Evolutionary conservation across 2,329 filamentous ascomycete genomes (phyloP).

Genomic region (Ophioceras dolichostomum): DNA sequence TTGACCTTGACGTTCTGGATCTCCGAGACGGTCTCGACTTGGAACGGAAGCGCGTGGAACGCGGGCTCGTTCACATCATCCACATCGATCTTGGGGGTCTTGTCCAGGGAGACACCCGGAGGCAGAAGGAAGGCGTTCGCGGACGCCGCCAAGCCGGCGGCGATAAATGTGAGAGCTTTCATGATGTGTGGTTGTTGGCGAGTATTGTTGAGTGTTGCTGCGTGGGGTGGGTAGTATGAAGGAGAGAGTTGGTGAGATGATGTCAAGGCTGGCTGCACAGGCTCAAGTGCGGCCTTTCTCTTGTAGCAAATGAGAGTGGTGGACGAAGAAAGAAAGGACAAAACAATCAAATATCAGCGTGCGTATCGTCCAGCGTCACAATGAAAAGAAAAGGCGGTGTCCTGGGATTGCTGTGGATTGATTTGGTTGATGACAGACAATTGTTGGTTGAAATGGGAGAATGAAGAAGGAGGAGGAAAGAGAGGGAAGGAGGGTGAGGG

Average conservation of each 20-base stretch:
- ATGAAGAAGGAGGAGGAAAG: background rate
- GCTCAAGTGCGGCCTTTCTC: background rate
- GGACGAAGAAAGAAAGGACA: background rate
- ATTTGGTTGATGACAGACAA: background rate
- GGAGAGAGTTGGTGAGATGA: background rate
- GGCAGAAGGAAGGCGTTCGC: constrained; percentile 38
- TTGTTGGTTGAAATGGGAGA: background rate
- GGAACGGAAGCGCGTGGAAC: constrained; percentile 27
- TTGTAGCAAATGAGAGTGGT: background rate
- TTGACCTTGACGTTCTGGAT: constrained; percentile 32
- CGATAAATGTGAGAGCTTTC: constrained; percentile 31
- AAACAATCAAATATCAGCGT: background rate
- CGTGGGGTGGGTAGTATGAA: background rate
- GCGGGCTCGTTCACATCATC: no score
- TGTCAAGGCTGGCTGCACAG: background rate
- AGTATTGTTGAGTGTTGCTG: background rate
- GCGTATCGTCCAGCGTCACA: constrained; percentile 1
- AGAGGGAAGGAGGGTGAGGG: background rate
- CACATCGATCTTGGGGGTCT: no score
- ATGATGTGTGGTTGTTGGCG: constrained; percentile 12
- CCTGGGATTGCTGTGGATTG: background rate
- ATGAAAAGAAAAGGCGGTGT: background rate
- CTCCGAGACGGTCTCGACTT: constrained; percentile 17
- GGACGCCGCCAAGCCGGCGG: constrained; percentile 22
- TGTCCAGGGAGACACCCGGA: constrained; percentile 30